A percentile compares a stretch with the other conserved stretches of the same genome.
Evolutionary conservation across 192 early-diverging fungal species (phyloP).

Genomic region (Mortierella claussenii): DNA sequence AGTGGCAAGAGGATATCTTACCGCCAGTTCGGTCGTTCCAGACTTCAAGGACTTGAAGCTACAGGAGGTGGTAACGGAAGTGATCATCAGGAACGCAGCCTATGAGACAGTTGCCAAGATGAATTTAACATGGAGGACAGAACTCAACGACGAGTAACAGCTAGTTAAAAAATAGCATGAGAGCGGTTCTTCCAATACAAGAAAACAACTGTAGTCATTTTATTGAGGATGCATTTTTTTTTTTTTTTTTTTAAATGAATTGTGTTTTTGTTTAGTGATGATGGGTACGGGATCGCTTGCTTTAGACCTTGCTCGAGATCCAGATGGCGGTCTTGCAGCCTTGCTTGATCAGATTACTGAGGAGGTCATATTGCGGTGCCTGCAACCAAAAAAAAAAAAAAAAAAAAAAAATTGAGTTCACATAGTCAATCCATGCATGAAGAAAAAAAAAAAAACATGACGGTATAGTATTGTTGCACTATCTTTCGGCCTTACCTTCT

Average conservation of each 20-base stretch:
- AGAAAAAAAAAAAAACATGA: not conserved
- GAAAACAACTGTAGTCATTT: not conserved
- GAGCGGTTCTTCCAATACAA: not conserved
- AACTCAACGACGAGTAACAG: conserved; percentile 16
- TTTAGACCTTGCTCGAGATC: conserved; percentile 86
- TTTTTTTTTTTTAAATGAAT: not conserved
- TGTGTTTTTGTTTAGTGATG: not conserved
- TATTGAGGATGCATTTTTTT: not conserved
- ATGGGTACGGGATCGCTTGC: too few relatives aligned
- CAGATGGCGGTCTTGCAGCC: conserved; percentile 95
- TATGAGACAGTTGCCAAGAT: conserved; percentile 46
- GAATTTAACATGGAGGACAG: conserved; percentile 33
- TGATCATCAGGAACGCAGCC: conserved; percentile 27
- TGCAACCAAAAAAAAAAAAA: conserved; percentile 18
- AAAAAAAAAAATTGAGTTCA: conserved; percentile 4
- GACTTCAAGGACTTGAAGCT: not conserved
- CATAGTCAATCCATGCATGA: not conserved
- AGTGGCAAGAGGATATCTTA: conserved; percentile 20
- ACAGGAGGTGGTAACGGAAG: conserved; percentile 8
- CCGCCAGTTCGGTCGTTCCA: conserved; percentile 9
- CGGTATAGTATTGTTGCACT: too few relatives aligned
- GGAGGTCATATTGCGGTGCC: conserved; percentile 81
- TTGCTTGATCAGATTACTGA: conserved; percentile 81
- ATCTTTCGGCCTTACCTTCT: conserved; percentile 56
- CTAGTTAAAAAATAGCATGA: not conserved